These are phyloP conservation scores for Alnus glutinosa DNA, from an alignment of 306 rosid genomes.

Conservation along the genomic window DNA sequence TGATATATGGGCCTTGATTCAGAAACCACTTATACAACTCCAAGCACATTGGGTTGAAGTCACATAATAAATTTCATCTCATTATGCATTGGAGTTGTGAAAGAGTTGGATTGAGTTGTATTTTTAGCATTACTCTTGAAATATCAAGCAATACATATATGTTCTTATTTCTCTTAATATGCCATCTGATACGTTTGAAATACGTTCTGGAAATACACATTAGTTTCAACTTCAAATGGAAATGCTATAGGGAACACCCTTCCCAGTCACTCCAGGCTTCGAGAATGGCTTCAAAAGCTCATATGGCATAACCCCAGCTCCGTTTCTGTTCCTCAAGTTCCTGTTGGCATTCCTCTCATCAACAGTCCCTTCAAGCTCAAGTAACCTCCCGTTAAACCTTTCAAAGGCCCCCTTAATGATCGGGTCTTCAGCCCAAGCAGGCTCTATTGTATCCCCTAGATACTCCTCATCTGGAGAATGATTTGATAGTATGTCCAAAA, in stretches of 20 bases:
- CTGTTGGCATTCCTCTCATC: constrained; percentile 36
- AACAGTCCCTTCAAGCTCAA: constrained; percentile 39
- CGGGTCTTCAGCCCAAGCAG: constrained; percentile 48
- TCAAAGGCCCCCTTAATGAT: constrained; percentile 35
- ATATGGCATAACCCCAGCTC: constrained; percentile 47
- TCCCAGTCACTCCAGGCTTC: constrained; percentile 57
- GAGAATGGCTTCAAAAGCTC: constrained; percentile 73
- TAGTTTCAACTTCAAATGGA: constrained; percentile 48
- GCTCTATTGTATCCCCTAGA: constrained; percentile 35
- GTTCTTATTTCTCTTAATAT: background rate
- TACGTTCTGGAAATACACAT: background rate
- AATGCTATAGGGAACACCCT: constrained; percentile 85
- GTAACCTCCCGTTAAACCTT: constrained; percentile 38
- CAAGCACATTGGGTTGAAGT: no score
- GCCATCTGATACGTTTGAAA: background rate
- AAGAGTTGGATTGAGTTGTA: no score
- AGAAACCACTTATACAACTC: no score
- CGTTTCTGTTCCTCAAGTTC: constrained; percentile 33
- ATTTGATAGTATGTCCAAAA: constrained; percentile 43
- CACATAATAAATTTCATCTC: no score
- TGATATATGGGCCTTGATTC: no score
- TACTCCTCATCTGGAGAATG: constrained; percentile 59
- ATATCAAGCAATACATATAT: background rate
- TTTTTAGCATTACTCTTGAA: no score
- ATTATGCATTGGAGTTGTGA: no score